Evolutionary conservation across 2,329 filamentous ascomycete genomes (phyloP).

Genomic region (Sporothrix dimorphospora): DNA sequence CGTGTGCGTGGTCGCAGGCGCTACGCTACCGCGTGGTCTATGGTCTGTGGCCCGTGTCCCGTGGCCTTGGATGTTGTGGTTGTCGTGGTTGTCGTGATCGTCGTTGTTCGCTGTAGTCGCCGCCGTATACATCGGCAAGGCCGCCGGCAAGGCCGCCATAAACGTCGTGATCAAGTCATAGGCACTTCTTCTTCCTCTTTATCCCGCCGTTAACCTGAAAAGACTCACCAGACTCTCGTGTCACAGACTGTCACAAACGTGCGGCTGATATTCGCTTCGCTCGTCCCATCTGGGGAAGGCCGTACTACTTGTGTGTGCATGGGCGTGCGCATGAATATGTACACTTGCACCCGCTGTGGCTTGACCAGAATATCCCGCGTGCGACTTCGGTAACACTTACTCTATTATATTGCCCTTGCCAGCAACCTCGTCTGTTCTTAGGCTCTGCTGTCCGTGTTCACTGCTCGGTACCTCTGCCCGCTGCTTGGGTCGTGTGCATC

Average conservation of each 20-base stretch:
- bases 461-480: background rate
- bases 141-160: background rate
- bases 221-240: background rate
- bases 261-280: background rate
- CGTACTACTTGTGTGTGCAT: background rate
- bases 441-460: background rate
- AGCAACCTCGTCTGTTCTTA: background rate
- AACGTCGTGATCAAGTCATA: too few relatives aligned
- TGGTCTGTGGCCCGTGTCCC: background rate
- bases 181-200: background rate
- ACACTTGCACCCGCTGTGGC: conserved; percentile 10
- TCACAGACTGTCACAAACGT: background rate
- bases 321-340: conserved; percentile 3
- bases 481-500: background rate
- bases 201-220: background rate
- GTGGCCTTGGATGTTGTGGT: background rate
- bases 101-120: too few relatives aligned
- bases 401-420: background rate
- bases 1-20: too few relatives aligned
- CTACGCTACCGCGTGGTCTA: too few relatives aligned
- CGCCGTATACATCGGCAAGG: background rate
- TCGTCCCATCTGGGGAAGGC: background rate
- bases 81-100: background rate
- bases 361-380: background rate
- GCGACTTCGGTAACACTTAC: background rate